These are phyloP conservation scores for Cercospora sesami DNA, from an alignment of 2,329 filamentous ascomycete species.

Conservation along the genomic window DNA sequence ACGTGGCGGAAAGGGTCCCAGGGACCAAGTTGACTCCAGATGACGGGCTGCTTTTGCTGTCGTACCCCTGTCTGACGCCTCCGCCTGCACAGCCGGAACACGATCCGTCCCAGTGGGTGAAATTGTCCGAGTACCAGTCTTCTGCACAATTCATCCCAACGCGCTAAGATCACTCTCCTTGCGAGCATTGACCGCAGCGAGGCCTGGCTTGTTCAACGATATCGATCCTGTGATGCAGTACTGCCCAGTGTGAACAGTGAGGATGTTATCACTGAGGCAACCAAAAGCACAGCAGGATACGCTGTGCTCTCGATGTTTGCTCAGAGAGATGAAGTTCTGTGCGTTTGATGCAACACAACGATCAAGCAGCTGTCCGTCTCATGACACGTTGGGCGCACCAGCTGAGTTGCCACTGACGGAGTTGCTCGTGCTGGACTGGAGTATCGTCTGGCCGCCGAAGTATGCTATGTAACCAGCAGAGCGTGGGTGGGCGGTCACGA, in stretches of 20 bases:
- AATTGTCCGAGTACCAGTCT: conserved; percentile 7
- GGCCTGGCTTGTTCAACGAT: neutral
- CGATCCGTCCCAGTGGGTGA: conserved; percentile 6
- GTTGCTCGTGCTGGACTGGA: neutral
- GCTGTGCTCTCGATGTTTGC: neutral
- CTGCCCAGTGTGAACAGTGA: neutral
- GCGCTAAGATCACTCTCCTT: neutral
- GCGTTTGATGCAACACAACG: neutral
- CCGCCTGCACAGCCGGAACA: neutral
- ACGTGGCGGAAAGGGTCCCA: neutral
- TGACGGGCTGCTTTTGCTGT: neutral
- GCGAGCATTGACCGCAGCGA: neutral
- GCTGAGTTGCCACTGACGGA: neutral
- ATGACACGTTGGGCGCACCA: neutral
- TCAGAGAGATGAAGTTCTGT: neutral
- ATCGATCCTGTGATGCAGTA: neutral
- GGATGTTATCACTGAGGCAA: neutral
- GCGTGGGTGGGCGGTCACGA: neutral
- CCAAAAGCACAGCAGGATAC: neutral
- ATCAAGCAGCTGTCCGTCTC: neutral
- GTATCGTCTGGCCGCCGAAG: neutral
- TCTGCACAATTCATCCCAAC: neutral
- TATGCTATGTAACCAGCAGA: neutral
- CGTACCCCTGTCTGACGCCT: neutral
- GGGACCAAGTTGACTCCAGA: neutral